Base-by-base conservation (phyloP, 148 eudicot genomes). In the Camellia japonica region DNA sequence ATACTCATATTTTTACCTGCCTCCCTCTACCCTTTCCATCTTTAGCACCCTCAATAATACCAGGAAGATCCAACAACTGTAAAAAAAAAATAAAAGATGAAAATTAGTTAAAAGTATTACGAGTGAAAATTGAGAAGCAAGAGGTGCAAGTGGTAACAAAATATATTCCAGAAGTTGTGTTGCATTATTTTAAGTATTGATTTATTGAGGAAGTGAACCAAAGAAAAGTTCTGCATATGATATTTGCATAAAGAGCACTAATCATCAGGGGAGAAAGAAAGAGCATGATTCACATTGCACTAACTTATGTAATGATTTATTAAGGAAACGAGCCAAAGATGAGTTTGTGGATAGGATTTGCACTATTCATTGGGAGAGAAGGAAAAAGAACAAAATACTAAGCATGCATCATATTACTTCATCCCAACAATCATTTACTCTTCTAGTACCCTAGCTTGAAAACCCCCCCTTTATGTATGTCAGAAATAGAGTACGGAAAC, bases 11-110 rank as follows among this genome's bases (percentile, higher is more conserved):
- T 69, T 30, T 80, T 91, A 96, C 99, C 99, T 93, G 99, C 47
- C 99, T 91, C 84, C 99, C 99, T 93, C 99, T 89, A 85, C 99
- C 99, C 87, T 96, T 96, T 65, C 99, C 98, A 82, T 96, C 99
- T 88, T 96, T 96, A 23, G 98, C 99, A 88, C 98, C 98, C 81
- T 96, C 99, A 73, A 96, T 96, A 80, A 94, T 96, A 87, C 99
- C 99, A 87, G 98, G 99, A 76, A 93, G 92, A 85, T 96, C 99
- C 88, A 96, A 85, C 78, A 96, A 80, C 99, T 96, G 93, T 84
- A 78, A 83, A 78, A 51, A 47, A 62, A 84, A 51, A 43, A 75
- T 5, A 52, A 74, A 20, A 41, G 15, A 16, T 2, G 16, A 15
- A 80, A 58, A 79, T 56, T 19, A 83, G 55, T 20, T 49, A 30